These are phyloP conservation scores for Termitomyces sp. DNA, from an alignment of 768 basidiomycete genomes.

Conservation along the genomic window DNA sequence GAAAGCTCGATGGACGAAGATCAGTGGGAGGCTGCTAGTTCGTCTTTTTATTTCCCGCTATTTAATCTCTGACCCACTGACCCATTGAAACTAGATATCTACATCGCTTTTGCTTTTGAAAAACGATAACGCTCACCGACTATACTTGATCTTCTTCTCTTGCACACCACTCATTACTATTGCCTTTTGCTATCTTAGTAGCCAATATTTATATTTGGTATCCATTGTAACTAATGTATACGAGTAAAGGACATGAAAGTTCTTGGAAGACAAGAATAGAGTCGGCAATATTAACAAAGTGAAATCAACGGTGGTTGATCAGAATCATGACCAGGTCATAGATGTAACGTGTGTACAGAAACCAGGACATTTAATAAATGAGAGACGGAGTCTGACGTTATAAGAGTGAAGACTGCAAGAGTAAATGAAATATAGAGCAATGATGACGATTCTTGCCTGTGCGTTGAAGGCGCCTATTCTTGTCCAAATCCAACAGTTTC, in stretches of 20 bases:
- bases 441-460: neutral
- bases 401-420: neutral
- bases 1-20: conserved; percentile 91
- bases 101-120: conserved; percentile 90
- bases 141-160: neutral
- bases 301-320: neutral
- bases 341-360: neutral
- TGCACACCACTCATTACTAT: conserved; percentile 2
- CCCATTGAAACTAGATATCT: conserved; percentile 60
- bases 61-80: conserved; percentile 3
- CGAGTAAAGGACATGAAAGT: conserved; percentile 6
- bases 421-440: conserved; percentile 6
- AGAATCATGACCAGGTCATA: neutral
- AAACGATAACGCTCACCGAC: conserved; percentile 38
- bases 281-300: neutral
- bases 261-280: neutral
- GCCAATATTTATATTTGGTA: conserved; percentile 10
- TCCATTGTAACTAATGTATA: conserved; percentile 12
- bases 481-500: conserved; percentile 95
- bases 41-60: conserved; percentile 27
- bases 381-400: neutral
- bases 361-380: neutral
- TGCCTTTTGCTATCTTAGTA: conserved; percentile 6
- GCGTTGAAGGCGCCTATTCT: conserved; percentile 47
- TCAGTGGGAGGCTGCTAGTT: conserved; percentile 99